Conservation (phyloP, 805 yeast genomes). For the Lipomyces orientalis region DNA sequence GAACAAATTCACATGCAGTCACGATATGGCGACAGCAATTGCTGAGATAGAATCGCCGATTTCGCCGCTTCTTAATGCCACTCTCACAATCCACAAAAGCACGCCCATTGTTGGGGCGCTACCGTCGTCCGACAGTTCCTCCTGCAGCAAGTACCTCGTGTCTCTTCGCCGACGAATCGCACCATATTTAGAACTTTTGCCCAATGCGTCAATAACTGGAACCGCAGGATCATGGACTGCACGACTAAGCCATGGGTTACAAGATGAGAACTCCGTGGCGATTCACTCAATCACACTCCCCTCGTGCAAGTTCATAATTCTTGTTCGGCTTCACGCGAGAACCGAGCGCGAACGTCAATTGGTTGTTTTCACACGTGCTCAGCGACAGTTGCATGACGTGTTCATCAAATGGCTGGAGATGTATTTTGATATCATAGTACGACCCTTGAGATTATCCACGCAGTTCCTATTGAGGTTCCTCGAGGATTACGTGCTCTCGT, state of each 20-base stretch:
- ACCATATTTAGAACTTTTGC: constrained; percentile 10
- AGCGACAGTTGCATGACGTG: constrained; percentile 15
- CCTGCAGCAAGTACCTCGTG: constrained; percentile 15
- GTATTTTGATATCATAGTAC: constrained; percentile 20
- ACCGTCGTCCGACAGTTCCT: not conserved
- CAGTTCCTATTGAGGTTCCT: constrained; percentile 12
- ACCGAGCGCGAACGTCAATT: not conserved
- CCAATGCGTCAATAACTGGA: not conserved
- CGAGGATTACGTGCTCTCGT: constrained; percentile 15
- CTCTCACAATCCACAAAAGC: constrained; percentile 15
- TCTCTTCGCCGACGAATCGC: constrained; percentile 14
- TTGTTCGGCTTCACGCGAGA: constrained; percentile 1
- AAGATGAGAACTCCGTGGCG: not conserved
- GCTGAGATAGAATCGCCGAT: not conserved
- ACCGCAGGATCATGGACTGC: constrained; percentile 14
- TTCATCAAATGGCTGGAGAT: constrained; percentile 27
- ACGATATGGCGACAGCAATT: not conserved
- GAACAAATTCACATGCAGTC: too few relatives aligned
- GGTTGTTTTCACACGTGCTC: constrained; percentile 17
- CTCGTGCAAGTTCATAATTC: constrained; percentile 16
- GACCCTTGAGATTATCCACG: constrained; percentile 11
- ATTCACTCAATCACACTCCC: constrained; percentile 15
- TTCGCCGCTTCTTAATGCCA: constrained; percentile 9
- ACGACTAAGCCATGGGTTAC: not conserved
- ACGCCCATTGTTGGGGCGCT: constrained; percentile 14